A percentile compares a stretch with the other conserved stretches of the same genome.
phyloP scores from a whole-genome alignment of 2,329 filamentous ascomycete species.

The Karstenula rhodostoma region DNA sequence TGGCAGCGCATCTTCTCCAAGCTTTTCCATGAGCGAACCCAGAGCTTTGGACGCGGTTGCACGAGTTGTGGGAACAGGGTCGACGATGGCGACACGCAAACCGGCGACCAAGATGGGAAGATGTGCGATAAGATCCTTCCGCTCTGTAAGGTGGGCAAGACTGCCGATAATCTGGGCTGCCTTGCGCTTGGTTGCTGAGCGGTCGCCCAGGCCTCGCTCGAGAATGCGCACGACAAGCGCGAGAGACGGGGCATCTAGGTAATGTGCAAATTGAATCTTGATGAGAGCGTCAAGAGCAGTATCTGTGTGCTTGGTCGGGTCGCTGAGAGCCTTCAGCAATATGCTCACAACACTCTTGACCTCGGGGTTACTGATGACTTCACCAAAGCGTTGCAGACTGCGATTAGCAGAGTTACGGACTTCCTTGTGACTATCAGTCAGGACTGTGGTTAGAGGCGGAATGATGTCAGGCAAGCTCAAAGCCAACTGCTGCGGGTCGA shows the following conservation, averaged over 20 bases:
- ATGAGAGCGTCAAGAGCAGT: slow-evolving; percentile 92
- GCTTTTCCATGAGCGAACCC: slow-evolving; percentile 95
- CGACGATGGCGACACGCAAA: slow-evolving; percentile 86
- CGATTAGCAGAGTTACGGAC: slow-evolving; percentile 91
- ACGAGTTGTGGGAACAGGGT: slow-evolving; percentile 94
- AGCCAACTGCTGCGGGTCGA: slow-evolving; percentile 93
- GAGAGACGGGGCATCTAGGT: slow-evolving; percentile 95
- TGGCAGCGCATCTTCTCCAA: slow-evolving; percentile 94
- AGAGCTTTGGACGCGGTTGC: slow-evolving; percentile 96
- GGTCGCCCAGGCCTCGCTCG: slow-evolving; percentile 87
- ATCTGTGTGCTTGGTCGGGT: slow-evolving; percentile 96
- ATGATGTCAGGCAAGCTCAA: slow-evolving; percentile 95
- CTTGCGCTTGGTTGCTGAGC: slow-evolving; percentile 95
- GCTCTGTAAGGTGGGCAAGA: slow-evolving; percentile 93
- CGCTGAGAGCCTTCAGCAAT: slow-evolving; percentile 93
- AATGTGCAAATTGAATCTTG: slow-evolving; percentile 98
- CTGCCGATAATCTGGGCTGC: slow-evolving; percentile 97
- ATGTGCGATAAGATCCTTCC: slow-evolving; percentile 91
- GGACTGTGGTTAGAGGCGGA: slow-evolving; percentile 87
- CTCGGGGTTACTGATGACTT: slow-evolving; percentile 97
- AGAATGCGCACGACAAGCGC: slow-evolving; percentile 94
- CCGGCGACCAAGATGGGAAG: slow-evolving; percentile 91
- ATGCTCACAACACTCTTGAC: slow-evolving; percentile 92
- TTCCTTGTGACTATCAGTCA: slow-evolving; percentile 99
- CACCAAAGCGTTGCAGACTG: slow-evolving; percentile 95